phyloP scores from a whole-genome alignment of 495 filamentous ascomycete species.

The Evansstolkia leycettana region DNA sequence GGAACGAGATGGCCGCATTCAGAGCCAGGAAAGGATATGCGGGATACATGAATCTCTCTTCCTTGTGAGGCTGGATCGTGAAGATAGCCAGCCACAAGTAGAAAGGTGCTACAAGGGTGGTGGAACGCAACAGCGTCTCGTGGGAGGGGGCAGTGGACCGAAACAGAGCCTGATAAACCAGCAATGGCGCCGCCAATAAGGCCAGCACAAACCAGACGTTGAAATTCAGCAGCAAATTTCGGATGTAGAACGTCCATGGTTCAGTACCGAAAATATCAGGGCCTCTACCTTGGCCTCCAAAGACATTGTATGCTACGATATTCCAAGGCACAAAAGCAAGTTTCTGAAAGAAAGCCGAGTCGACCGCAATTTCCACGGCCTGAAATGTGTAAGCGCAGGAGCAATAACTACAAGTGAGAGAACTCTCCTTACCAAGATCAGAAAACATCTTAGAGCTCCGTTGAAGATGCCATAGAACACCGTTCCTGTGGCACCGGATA shows the following conservation, averaged over 20 bases:
- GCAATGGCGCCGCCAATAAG: constrained; percentile 53
- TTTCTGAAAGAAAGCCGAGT: constrained; percentile 73
- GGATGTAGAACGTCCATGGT: constrained; percentile 92
- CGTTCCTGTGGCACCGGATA: constrained; percentile 46
- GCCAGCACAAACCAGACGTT: constrained; percentile 87
- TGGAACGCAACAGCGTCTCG: constrained; percentile 47
- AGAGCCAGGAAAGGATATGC: constrained; percentile 87
- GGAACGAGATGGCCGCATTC: constrained; percentile 76
- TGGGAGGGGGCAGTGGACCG: constrained; percentile 25
- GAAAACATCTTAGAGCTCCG: constrained; percentile 51
- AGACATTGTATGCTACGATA: constrained; percentile 91
- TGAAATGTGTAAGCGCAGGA: constrained; percentile 17
- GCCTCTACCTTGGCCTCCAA: constrained; percentile 62
- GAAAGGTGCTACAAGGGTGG: constrained; percentile 70
- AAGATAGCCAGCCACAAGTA: constrained; percentile 94
- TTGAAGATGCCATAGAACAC: constrained; percentile 46
- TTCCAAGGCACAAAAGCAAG: constrained; percentile 73
- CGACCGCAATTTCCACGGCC: constrained; percentile 50
- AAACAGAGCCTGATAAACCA: constrained; percentile 36
- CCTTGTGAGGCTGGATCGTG: constrained; percentile 87
- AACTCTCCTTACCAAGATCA: constrained; percentile 61
- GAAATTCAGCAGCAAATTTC: constrained; percentile 89
- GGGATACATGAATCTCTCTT: constrained; percentile 98
- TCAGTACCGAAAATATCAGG: constrained; percentile 95
- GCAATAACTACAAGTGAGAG: neutral